Evolutionary conservation across 2,329 filamentous ascomycete genomes (phyloP), one percentile per base, ranked within the genome.

Genomic region (Alternaria sp.): DNA sequence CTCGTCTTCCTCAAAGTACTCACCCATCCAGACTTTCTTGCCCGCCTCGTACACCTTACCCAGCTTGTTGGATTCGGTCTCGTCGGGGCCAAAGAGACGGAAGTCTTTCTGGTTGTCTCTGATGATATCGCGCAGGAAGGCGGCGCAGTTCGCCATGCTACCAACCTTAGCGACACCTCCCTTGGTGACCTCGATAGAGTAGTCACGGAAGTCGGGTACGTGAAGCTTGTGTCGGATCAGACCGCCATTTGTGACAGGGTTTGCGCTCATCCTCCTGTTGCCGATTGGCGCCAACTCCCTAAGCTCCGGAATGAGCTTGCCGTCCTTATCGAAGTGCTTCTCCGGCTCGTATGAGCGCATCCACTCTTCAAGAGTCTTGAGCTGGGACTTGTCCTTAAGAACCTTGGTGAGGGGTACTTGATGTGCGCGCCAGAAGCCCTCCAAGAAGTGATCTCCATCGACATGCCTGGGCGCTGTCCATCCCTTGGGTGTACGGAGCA

Each of bases 1-100:
- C 8, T 82, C 80, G 71, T 94, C 91, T 74, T 93, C 91, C 5
- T 91, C 89, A 65, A 93, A 91, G 77, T 91, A 92, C 54, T 92
- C 91, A 6, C 87, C 91, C 82, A 93, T 84, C 91, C 91, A 93
- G 4, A 92, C 90, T 80, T 93, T 93, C 85, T 93, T 91, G 6
- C 89, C 89, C 1, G 87, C 90, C 61, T 90, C 85, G 77, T 93
- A 93, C 49, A 94, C 88, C 23, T 85, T 86, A 1, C 82, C 85
- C 3, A 94, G 87, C 80, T 94, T 93, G 81, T 94, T 94, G 21
- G 90, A 93, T 76, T 93, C 89, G 0, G 91, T 93, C 84, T 94
- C 91, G 74, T 94, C 91, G 0, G 91, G 91, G 0, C 91, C 91
- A 69, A 93, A 92, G 6, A 93, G 83, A 46, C 91, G 89, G 85